Conservation (phyloP, 257 asterid species). For the Solanum phureja region DNA sequence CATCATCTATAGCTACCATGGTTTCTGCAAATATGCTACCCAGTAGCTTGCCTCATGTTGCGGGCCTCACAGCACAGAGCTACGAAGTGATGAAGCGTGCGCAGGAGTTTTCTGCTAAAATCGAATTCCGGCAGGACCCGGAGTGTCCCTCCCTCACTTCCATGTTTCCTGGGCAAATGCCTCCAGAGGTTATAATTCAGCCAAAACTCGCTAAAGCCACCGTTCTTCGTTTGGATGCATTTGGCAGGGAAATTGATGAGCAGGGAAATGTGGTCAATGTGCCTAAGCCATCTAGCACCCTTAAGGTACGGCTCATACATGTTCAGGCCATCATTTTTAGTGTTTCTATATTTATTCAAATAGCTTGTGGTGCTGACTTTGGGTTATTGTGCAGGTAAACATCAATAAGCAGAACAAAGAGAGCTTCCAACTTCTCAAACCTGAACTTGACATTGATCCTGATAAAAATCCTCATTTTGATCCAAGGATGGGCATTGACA, state of each 20-base stretch:
- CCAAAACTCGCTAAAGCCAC: constrained; percentile 92
- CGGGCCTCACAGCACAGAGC: constrained; percentile 66
- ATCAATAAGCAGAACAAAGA: constrained; percentile 95
- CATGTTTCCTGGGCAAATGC: constrained; percentile 89
- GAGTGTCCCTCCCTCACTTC: constrained; percentile 76
- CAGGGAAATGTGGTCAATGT: constrained; percentile 78
- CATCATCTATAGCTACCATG: not conserved
- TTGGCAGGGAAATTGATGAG: constrained; percentile 94
- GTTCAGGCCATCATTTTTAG: not conserved
- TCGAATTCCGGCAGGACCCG: constrained; percentile 93
- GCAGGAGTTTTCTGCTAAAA: constrained; percentile 83
- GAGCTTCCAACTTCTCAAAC: constrained; percentile 92
- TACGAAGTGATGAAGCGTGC: constrained; percentile 83
- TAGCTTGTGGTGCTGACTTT: not conserved
- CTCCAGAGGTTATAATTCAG: constrained; percentile 61
- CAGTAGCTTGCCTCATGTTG: constrained; percentile 56
- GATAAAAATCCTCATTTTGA: constrained; percentile 82
- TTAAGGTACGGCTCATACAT: constrained; percentile 45
- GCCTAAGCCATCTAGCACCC: constrained; percentile 80
- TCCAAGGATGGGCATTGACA: constrained; percentile 74
- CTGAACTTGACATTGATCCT: constrained; percentile 91
- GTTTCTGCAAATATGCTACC: constrained; percentile 10
- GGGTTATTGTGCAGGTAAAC: constrained; percentile 50
- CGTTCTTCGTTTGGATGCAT: constrained; percentile 87
- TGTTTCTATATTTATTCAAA: not conserved